phyloP scores from a whole-genome alignment of 345 rosid species.

The Pistacia vera region DNA sequence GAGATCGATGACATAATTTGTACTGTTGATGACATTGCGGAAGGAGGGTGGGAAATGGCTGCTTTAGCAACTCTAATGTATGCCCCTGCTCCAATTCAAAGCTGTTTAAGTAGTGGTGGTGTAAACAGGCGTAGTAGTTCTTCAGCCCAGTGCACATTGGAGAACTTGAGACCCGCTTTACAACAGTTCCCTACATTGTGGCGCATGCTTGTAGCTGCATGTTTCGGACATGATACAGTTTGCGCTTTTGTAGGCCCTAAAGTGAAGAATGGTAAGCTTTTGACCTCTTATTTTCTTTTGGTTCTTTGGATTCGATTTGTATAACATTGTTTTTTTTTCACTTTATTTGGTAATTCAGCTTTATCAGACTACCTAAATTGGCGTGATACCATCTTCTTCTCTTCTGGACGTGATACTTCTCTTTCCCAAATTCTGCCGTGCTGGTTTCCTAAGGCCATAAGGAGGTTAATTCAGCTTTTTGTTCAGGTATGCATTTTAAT shows the following conservation, averaged over 20 bases:
- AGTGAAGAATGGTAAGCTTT: constrained; percentile 64
- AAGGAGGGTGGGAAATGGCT: constrained; percentile 94
- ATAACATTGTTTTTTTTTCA: constrained; percentile 15
- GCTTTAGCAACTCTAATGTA: constrained; percentile 96
- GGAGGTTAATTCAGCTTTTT: constrained; percentile 90
- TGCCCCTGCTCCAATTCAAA: constrained; percentile 74
- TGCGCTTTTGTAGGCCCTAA: constrained; percentile 51
- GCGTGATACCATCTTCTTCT: constrained; percentile 92
- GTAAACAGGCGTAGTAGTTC: constrained; percentile 73
- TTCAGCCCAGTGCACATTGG: constrained; percentile 90
- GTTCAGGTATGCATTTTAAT: constrained; percentile 59
- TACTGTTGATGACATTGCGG: constrained; percentile 94
- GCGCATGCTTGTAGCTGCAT: constrained; percentile 78
- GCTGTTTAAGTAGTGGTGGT: constrained; percentile 72
- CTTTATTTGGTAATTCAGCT: constrained; percentile 43
- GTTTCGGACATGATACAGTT: constrained; percentile 67
- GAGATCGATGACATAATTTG: constrained; percentile 67
- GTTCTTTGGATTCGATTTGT: constrained; percentile 19
- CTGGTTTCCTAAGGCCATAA: constrained; percentile 94
- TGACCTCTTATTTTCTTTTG: constrained; percentile 15
- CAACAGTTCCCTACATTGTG: constrained; percentile 86
- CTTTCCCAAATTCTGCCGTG: constrained; percentile 93
- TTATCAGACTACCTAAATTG: constrained; percentile 80
- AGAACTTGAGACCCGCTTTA: constrained; percentile 76
- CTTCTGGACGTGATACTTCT: constrained; percentile 85